Evolutionary conservation across 2,329 filamentous ascomycete species (phyloP).

Genomic region (Hortaea sp.): DNA sequence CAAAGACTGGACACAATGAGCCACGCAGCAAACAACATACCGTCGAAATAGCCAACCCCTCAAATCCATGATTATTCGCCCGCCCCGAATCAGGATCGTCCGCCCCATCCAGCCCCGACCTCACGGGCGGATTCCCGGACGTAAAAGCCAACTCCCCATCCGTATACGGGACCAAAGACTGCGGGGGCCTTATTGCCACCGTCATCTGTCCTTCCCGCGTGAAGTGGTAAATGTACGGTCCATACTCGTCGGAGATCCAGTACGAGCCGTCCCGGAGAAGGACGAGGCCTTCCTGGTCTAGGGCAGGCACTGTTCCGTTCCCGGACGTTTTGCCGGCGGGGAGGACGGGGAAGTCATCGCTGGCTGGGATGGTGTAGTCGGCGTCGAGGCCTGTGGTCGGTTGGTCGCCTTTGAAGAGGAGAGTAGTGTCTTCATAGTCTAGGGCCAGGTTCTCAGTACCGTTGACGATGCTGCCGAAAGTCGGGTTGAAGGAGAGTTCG

Average conservation of each 20-base stretch:
- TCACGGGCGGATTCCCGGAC: constrained; percentile 53
- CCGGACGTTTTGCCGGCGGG: constrained; percentile 33
- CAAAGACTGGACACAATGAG: no score
- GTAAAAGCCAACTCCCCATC: constrained; percentile 53
- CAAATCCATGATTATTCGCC: constrained; percentile 66
- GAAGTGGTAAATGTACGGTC: constrained; percentile 61
- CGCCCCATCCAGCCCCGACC: constrained; percentile 40
- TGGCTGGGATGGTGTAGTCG: constrained; percentile 51
- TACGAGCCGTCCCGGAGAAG: constrained; percentile 51
- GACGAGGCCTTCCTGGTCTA: constrained; percentile 59
- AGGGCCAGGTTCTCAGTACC: constrained; percentile 52
- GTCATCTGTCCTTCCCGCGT: constrained; percentile 47
- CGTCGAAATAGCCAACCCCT: constrained; percentile 41
- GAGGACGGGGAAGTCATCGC: constrained; percentile 49
- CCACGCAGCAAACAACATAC: neutral
- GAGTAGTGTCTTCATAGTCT: constrained; percentile 53
- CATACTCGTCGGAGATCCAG: constrained; percentile 63
- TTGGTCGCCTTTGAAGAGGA: constrained; percentile 51
- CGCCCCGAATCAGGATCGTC: constrained; percentile 53
- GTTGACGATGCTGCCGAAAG: constrained; percentile 40
- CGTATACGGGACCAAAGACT: constrained; percentile 53
- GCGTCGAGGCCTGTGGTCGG: constrained; percentile 57
- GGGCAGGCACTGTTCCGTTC: constrained; percentile 46
- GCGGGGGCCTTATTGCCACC: constrained; percentile 53
- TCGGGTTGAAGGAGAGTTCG: constrained; percentile 47